Base-by-base conservation (phyloP, 805 yeast species). In the Millerozyma acaciae region DNA sequence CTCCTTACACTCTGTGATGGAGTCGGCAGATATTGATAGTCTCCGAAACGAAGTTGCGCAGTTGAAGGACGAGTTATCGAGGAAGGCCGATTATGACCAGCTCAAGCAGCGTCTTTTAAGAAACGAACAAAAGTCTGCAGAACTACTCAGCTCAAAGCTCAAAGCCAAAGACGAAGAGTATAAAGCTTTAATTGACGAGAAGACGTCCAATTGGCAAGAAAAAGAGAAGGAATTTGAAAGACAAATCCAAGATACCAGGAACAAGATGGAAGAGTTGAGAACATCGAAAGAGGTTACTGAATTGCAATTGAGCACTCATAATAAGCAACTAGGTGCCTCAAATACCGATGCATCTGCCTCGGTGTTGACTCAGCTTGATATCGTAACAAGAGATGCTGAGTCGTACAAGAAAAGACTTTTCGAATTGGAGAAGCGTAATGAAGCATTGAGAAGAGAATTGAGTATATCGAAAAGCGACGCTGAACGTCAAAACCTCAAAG, bases 371-470 rank as follows among this genome's bases (percentile, higher is more conserved):
- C 81, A 80, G 48, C 62, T 80, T 20, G 86, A 80, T 37, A 62
- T 83, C 23, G 67, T 84, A n/a, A 70, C 80, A 1, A 73, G 85
- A 38, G 96, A 89, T 46, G 73, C 83, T 4, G 93, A 84, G 48
- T 57, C 76, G 17, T 73, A 84, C 27, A 84, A 84, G 45, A 61
- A 75, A 33, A 71, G 93, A 37, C 73, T 78, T 1, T 53, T 76
- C 31, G 87, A 82, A 47, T 70, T 88, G 34, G 95, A 87, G 53
- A 74, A 74, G 40, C 69, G 95, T 38, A 89, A 87, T 48, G 84
- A 84, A 48, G 80, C 80, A 32, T 64, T 88, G 34, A 73, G 86
- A 38, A 67, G 77, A 12, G 83, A 83, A 35, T 55, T 88, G 33
- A 74, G 82, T 26, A 57, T 65, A 28, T 68, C 76, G 2, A 74